Percentiles rank a stretch among this genome's conserved stretches.
Conservation (phyloP, 495 filamentous ascomycete species). For the Delitschia confertaspora region DNA sequence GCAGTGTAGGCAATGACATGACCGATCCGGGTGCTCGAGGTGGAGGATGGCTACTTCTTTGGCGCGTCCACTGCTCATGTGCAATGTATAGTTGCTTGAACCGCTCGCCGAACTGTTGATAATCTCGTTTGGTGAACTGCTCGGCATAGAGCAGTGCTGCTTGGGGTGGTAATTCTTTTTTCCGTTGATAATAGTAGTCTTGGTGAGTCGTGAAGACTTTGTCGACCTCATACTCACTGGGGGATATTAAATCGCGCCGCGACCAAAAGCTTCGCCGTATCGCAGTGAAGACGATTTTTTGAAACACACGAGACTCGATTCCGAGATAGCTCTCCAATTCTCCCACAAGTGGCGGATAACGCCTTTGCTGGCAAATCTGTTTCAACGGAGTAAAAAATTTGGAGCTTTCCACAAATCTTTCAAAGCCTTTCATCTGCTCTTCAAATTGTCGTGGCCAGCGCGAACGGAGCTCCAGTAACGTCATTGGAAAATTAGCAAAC, state of each 20-base stretch:
- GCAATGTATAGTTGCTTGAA: too few relatives aligned
- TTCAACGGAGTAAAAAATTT: background rate
- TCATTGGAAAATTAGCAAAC: slow-evolving; percentile 26
- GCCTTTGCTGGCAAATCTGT: background rate
- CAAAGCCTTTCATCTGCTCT: slow-evolving; percentile 2
- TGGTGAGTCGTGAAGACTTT: background rate
- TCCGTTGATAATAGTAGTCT: background rate
- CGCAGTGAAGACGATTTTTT: slow-evolving; percentile 19
- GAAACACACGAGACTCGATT: slow-evolving; percentile 16
- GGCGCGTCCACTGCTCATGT: too few relatives aligned
- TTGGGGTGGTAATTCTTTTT: background rate
- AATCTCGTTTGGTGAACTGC: too few relatives aligned
- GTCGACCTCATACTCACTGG: background rate
- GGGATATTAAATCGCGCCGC: background rate
- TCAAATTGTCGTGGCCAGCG: slow-evolving; percentile 11
- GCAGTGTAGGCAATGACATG: too few relatives aligned
- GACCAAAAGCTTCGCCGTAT: slow-evolving; percentile 19
- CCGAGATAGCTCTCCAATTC: slow-evolving; percentile 18
- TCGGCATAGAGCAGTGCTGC: too few relatives aligned
- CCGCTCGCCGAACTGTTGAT: too few relatives aligned
- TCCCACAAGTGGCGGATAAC: slow-evolving; percentile 17
- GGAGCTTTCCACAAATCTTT: slow-evolving; percentile 3
- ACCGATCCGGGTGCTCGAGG: too few relatives aligned
- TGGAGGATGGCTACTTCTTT: too few relatives aligned
- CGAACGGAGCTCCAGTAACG: slow-evolving; percentile 1